A percentile compares a stretch with the other conserved stretches of the same genome.
These are phyloP conservation scores for Geotrichum ghanense DNA, from an alignment of 805 yeast species.

Conservation along the genomic window DNA sequence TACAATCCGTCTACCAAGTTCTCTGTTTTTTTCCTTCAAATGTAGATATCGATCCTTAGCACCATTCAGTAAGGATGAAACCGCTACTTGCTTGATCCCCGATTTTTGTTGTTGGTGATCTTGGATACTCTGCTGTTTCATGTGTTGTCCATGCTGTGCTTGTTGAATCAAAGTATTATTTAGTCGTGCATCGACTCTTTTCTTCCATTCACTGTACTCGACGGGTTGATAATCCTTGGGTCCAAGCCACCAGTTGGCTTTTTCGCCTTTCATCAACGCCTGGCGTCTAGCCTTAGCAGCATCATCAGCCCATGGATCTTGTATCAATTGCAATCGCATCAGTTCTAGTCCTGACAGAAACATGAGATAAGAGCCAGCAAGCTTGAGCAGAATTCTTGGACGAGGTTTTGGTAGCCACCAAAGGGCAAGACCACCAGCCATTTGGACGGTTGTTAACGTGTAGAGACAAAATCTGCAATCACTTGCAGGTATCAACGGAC, in stretches of 20 bases:
- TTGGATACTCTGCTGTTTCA: too few relatives aligned
- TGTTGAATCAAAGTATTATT: neutral
- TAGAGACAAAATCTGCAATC: constrained; percentile 48
- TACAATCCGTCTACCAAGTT: neutral
- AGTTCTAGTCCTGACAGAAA: constrained; percentile 47
- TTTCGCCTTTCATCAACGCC: constrained; percentile 38
- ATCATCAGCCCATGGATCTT: constrained; percentile 67
- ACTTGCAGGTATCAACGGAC: constrained; percentile 64
- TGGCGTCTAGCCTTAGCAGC: constrained; percentile 42
- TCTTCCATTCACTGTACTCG: constrained; percentile 21
- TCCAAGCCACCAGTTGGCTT: constrained; percentile 55
- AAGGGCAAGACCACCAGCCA: constrained; percentile 19
- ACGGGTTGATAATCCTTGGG: constrained; percentile 48
- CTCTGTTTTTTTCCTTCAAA: neutral
- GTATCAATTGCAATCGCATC: constrained; percentile 32
- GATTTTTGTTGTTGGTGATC: neutral
- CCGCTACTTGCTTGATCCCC: too few relatives aligned
- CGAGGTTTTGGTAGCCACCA: constrained; percentile 13
- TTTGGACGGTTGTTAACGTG: constrained; percentile 41
- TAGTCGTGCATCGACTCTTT: constrained; percentile 15
- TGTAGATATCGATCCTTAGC: neutral
- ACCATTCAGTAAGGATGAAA: neutral
- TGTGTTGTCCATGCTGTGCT: neutral
- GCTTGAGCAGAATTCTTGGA: neutral
- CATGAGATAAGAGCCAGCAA: constrained; percentile 36